Percentiles rank a stretch among this genome's conserved stretches.
Evolutionary conservation across 192 early-diverging fungal genomes (phyloP).

Genomic region (Coemansia javaensis): DNA sequence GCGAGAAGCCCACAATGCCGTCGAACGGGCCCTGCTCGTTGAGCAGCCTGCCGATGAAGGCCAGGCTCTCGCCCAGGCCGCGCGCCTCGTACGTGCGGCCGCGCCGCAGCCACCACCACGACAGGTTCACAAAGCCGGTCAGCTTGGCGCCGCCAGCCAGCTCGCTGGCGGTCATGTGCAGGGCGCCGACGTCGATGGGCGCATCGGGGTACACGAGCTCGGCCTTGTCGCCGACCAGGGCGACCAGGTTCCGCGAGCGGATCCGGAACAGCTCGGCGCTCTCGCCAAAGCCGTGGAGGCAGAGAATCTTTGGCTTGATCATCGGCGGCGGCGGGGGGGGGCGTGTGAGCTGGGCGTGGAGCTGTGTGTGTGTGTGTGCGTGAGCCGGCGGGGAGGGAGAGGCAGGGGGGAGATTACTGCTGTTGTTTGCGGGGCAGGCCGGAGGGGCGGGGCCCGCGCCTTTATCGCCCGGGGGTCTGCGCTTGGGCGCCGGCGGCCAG

Average conservation of each 20-base stretch:
- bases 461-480: no score
- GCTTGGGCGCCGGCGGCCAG: no score
- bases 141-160: neutral
- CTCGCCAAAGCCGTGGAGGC: conserved; percentile 46
- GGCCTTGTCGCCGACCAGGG: conserved; percentile 23
- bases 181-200: conserved; percentile 31
- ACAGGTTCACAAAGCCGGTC: conserved; percentile 33
- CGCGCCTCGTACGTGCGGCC: conserved; percentile 28
- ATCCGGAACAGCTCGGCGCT: conserved; percentile 38
- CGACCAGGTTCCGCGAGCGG: conserved; percentile 30
- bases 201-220: conserved; percentile 37
- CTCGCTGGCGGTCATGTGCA: conserved; percentile 25
- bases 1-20: conserved; percentile 47
- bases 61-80: conserved; percentile 21
- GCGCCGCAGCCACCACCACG: conserved; percentile 45
- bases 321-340: neutral
- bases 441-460: no score
- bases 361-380: no score
- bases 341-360: no score
- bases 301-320: conserved; percentile 44
- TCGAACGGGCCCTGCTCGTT: conserved; percentile 46
- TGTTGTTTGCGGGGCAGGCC: no score
- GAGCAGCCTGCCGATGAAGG: conserved; percentile 13
- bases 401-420: no score
- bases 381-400: no score